phyloP scores from a whole-genome alignment of 2,329 filamentous ascomycete genomes.

The Rutstroemia sydowiana region DNA sequence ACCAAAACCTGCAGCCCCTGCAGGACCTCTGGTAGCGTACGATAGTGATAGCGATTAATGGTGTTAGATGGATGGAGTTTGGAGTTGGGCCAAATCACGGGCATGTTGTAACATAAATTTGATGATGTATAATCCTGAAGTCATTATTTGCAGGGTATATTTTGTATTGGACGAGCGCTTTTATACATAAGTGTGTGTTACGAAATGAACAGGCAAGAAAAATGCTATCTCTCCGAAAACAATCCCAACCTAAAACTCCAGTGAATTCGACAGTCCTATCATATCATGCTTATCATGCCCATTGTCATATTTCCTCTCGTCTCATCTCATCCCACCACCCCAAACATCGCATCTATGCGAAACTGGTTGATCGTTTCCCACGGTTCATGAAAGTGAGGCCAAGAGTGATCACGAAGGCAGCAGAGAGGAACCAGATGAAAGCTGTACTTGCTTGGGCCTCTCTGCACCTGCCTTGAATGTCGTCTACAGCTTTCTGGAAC shows the following conservation, averaged over 20 bases:
- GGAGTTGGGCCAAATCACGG: slow-evolving; percentile 3
- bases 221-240: too few species aligned
- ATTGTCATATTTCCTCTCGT: not conserved
- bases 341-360: not conserved
- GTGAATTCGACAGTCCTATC: too few species aligned
- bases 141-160: too few species aligned
- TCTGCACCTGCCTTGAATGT: slow-evolving; percentile 46
- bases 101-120: slow-evolving; percentile 2
- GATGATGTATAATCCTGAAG: too few species aligned
- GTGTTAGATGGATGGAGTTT: slow-evolving; percentile 14
- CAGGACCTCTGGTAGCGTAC: slow-evolving; percentile 78
- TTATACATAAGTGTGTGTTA: too few species aligned
- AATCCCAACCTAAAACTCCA: too few species aligned
- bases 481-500: not conserved
- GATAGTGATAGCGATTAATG: slow-evolving; percentile 72
- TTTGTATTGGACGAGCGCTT: too few species aligned
- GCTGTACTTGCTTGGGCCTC: slow-evolving; percentile 67
- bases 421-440: slow-evolving; percentile 75
- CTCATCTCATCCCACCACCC: not conserved
- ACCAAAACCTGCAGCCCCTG: slow-evolving; percentile 43
- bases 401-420: slow-evolving; percentile 48
- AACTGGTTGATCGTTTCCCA: not conserved
- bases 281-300: too few species aligned
- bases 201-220: too few species aligned
- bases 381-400: slow-evolving; percentile 25